Percentiles rank a stretch among this genome's conserved stretches.
Conservation (phyloP, 768 basidiomycete species). For the Tricholoma saponaceum region DNA sequence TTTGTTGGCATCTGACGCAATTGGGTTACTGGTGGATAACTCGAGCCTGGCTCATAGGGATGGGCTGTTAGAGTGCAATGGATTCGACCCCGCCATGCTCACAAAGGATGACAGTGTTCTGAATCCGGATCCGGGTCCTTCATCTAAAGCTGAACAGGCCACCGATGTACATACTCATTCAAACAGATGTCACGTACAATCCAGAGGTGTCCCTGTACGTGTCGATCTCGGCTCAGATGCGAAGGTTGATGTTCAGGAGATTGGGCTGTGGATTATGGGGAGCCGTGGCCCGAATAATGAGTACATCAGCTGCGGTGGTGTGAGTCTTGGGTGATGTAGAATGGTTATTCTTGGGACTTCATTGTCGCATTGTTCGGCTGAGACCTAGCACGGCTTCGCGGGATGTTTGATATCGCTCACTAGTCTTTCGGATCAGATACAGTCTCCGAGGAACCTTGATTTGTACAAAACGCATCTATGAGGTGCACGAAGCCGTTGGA, state of each 20-base stretch:
- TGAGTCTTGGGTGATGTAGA: constrained; percentile 10
- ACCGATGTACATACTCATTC: background rate
- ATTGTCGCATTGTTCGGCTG: too few species aligned
- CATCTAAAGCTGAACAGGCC: background rate
- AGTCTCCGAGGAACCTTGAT: too few species aligned
- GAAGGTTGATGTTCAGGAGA: constrained; percentile 36
- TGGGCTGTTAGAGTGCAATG: background rate
- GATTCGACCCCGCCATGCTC: background rate
- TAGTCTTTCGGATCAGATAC: too few species aligned
- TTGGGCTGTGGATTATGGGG: constrained; percentile 72
- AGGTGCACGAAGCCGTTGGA: too few species aligned
- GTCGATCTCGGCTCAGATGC: constrained; percentile 51
- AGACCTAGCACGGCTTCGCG: too few species aligned
- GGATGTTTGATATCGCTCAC: too few species aligned
- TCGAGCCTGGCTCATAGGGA: background rate
- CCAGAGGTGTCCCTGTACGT: constrained; percentile 14
- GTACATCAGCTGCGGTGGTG: constrained; percentile 48
- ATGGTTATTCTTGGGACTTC: too few species aligned
- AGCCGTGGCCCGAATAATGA: constrained; percentile 59
- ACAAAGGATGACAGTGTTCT: background rate
- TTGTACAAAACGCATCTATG: too few species aligned
- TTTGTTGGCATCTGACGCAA: constrained; percentile 2
- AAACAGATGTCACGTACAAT: background rate
- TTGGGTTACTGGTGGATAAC: background rate
- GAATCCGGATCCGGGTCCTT: background rate